Conservation (phyloP, 345 rosid genomes). For the Ceriops decandra region DNA sequence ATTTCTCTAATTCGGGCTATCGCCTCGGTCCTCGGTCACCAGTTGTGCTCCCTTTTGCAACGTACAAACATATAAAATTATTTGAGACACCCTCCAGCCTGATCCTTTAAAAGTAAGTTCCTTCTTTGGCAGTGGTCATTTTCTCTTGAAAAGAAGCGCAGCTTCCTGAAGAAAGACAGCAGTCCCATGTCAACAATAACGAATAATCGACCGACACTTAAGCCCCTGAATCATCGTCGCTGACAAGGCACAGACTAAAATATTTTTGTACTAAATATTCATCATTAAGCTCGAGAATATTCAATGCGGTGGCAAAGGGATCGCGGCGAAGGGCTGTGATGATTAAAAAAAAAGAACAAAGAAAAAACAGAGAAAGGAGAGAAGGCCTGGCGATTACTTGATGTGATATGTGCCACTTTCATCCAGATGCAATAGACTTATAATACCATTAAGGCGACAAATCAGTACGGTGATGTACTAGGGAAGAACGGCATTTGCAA, state of each 20-base stretch:
- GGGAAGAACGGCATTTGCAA: background rate
- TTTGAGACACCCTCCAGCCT: slow-evolving; percentile 8
- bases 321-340: no score
- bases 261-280: background rate
- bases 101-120: slow-evolving; percentile 7
- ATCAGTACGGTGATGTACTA: slow-evolving; percentile 21
- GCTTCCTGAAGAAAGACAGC: slow-evolving; percentile 29
- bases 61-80: background rate
- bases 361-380: no score
- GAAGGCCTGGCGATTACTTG: slow-evolving; percentile 5
- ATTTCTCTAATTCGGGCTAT: slow-evolving; percentile 11
- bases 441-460: slow-evolving; percentile 29
- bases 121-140: slow-evolving; percentile 13
- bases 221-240: slow-evolving; percentile 9
- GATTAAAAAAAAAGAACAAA: no score
- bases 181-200: slow-evolving; percentile 4
- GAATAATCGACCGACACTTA: slow-evolving; percentile 4
- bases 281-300: background rate
- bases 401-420: slow-evolving; percentile 32
- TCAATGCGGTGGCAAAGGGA: slow-evolving; percentile 3
- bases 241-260: background rate
- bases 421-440: slow-evolving; percentile 2
- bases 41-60: slow-evolving; percentile 1
- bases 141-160: slow-evolving; percentile 18
- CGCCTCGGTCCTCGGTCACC: slow-evolving; percentile 6